A percentile compares a stretch with the other conserved stretches of the same genome.
These are phyloP conservation scores for Calonectria henricotiae DNA, from an alignment of 2,329 filamentous ascomycete species.

Conservation along the genomic window DNA sequence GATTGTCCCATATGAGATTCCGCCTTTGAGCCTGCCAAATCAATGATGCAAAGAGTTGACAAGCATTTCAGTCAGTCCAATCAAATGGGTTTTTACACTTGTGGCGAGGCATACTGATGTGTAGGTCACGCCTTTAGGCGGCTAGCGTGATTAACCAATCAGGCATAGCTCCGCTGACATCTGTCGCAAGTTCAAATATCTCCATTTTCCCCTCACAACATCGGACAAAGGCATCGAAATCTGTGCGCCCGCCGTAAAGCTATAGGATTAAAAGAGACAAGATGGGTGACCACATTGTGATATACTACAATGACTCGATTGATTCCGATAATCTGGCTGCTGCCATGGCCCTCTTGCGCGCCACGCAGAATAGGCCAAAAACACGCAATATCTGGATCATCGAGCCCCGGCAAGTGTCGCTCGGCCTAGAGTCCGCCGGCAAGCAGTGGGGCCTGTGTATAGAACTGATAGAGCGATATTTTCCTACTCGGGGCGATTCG, in stretches of 20 bases:
- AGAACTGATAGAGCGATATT: constrained; percentile 42
- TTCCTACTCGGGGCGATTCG: constrained; percentile 35
- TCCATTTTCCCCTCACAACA: constrained; percentile 10
- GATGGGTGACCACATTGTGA: constrained; percentile 46
- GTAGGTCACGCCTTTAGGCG: neutral
- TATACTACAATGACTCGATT: constrained; percentile 52
- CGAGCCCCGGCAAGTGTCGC: constrained; percentile 49
- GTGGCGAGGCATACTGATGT: neutral
- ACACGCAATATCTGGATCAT: constrained; percentile 48
- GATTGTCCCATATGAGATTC: neutral
- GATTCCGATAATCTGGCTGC: constrained; percentile 51
- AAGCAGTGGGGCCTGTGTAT: constrained; percentile 41
- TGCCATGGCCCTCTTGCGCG: constrained; percentile 45
- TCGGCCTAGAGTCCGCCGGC: constrained; percentile 42
- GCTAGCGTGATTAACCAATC: constrained; percentile 1
- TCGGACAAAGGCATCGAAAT: neutral
- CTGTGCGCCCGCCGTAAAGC: constrained; percentile 6
- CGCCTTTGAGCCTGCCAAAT: neutral
- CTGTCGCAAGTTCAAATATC: neutral
- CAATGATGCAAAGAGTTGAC: neutral
- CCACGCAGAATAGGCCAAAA: constrained; percentile 32
- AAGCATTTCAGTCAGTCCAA: neutral
- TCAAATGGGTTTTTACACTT: neutral
- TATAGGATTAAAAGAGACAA: constrained; percentile 17
- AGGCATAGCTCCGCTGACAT: neutral